These are phyloP conservation scores for Gypsophila paniculata DNA, from an alignment of 179 eudicot genomes.

Conservation along the genomic window DNA sequence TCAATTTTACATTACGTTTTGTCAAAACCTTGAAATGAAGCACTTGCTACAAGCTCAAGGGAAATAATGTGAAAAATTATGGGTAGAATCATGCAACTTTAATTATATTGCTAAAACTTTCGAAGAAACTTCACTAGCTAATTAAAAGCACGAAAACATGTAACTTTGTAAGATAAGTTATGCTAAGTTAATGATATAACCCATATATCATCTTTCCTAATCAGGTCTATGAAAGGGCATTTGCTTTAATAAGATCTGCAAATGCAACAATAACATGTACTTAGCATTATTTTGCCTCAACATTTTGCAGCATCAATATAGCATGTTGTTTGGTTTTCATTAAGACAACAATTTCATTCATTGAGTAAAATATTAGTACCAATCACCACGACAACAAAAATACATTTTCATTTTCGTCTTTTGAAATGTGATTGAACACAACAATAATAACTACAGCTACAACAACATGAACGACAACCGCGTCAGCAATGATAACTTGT, in stretches of 20 bases:
- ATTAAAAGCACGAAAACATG: constrained; percentile 7
- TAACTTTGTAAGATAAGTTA: not conserved
- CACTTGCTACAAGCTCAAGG: not conserved
- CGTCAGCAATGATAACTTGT: too few species aligned
- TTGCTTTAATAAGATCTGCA: constrained; percentile 22
- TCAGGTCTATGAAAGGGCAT: not conserved
- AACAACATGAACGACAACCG: too few species aligned
- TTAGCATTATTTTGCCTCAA: constrained; percentile 9
- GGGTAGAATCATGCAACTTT: not conserved
- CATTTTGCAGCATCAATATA: constrained; percentile 13
- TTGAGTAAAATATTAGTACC: not conserved
- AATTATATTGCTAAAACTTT: not conserved
- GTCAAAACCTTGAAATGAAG: too few species aligned
- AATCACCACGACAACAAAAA: too few species aligned
- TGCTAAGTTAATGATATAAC: not conserved
- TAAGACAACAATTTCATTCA: constrained; percentile 10
- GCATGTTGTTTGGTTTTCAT: constrained; percentile 15
- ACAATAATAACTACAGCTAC: too few species aligned
- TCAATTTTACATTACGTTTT: too few species aligned
- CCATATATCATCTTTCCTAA: constrained; percentile 8
- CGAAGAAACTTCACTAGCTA: constrained; percentile 9
- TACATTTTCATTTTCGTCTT: too few species aligned
- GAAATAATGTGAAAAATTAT: not conserved
- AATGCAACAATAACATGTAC: constrained; percentile 14
- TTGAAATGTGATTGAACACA: too few species aligned